Base-by-base conservation (phyloP, 257 asterid genomes). In the Rubia yunnanensis region DNA sequence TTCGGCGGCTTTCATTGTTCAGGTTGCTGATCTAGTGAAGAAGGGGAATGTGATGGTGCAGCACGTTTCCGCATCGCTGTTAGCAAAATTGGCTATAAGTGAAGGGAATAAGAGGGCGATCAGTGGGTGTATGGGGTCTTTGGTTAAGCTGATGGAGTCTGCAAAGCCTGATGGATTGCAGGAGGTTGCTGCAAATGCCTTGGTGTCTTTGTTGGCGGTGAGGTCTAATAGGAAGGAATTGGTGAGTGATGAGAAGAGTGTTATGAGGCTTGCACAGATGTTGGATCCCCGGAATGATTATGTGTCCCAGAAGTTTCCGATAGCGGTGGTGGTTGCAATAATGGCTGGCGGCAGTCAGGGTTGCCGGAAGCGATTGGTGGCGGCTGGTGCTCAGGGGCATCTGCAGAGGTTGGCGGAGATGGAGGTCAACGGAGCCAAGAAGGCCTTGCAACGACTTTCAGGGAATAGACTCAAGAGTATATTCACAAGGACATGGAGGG, bases 321-420 rank as follows among this genome's bases (percentile, higher is more conserved):
- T 89, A 67, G 88, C 90, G 0, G 92, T 88, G 66, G 89, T 83
- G 73, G 74, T 81, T 1, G 88, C 95, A 2, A 69, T 89, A 26
- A 82, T 88, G 94, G 84, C 88, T 3, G 92, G 99, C 34, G 94
- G 97, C 60, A 92, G 97, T 81, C 89, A 88, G 67, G 83, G 95
- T 48, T 87, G 97, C 67, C 83, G 96, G 80, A 92, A 86, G 74
- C 80, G 74, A 76, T 86, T 92, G 4, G 73, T 92, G 56, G 88
- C 81, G 0, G 94, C 86, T 0, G 97, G 99, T 24, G 95, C 81
- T 18, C 55, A 72, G 31, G 81, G 69, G 28, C 94, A 89, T 79
- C 74, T 92, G 74, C 97, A 86, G 85, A 83, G 82, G 61, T 60
- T 92, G 79, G 71, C 82, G 0, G 96, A 87, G 68, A 52, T 78